These are phyloP conservation scores for Meredithiella fracta DNA, from an alignment of 2,329 filamentous ascomycete species.

Conservation along the genomic window DNA sequence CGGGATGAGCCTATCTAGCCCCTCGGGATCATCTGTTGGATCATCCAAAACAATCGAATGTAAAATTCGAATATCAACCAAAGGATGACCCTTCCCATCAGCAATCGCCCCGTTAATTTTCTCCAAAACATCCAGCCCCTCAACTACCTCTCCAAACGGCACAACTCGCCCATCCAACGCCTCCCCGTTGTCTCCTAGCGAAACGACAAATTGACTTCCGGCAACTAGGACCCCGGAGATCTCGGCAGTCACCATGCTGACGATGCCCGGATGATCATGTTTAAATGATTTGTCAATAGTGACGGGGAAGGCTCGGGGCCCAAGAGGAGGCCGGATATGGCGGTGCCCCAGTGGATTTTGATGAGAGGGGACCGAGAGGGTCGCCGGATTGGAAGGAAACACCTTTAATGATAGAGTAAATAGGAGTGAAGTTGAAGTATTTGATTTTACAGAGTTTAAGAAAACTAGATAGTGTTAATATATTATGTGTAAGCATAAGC, in stretches of 20 bases:
- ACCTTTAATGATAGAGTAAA: slow-evolving; percentile 83
- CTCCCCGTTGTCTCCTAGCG: slow-evolving; percentile 74
- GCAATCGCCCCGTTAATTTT: slow-evolving; percentile 84
- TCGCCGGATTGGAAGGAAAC: slow-evolving; percentile 96
- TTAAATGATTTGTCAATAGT: slow-evolving; percentile 76
- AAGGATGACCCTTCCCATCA: slow-evolving; percentile 68
- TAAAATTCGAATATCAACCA: slow-evolving; percentile 88
- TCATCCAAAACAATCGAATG: slow-evolving; percentile 89
- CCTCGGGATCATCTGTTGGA: slow-evolving; percentile 68
- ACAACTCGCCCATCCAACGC: slow-evolving; percentile 87
- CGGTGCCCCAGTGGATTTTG: slow-evolving; percentile 83
- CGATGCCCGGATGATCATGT: slow-evolving; percentile 75
- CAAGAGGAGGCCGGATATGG: slow-evolving; percentile 74
- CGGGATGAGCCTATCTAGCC: slow-evolving; percentile 41
- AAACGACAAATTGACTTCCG: slow-evolving; percentile 86
- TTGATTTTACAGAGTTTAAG: slow-evolving; percentile 97
- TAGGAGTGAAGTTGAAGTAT: slow-evolving; percentile 94
- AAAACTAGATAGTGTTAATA: slow-evolving; percentile 42
- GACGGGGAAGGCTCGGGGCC: slow-evolving; percentile 62
- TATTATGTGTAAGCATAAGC: not conserved
- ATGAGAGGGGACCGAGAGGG: slow-evolving; percentile 70
- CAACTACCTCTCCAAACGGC: slow-evolving; percentile 86
- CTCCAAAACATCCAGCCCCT: slow-evolving; percentile 86
- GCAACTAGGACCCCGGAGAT: slow-evolving; percentile 60
- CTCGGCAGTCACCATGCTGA: slow-evolving; percentile 95